Base-by-base conservation (phyloP, 495 filamentous ascomycete genomes). In the Chaetomidium leptoderma region DNA sequence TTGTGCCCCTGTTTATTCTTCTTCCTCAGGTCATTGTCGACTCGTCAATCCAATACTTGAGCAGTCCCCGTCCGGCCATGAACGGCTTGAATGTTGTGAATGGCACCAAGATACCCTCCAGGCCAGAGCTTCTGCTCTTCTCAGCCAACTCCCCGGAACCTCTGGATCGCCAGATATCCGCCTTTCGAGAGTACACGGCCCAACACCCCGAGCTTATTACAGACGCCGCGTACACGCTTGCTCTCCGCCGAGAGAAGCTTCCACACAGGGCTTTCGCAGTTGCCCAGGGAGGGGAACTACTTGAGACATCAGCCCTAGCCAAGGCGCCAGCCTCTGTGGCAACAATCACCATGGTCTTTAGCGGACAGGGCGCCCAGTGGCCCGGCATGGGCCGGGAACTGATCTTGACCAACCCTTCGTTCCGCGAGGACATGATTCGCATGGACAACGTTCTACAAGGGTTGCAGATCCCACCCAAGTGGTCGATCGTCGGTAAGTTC, bases 221-320 rank as follows among this genome's bases (percentile, higher is more conserved):
- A 6, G 42, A 63, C 0, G 53, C 62, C 1, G 59, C 63, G 2
- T 53, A 72, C 24, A 42, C 78, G n/a, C 57, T 60, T 69, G 16
- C 74, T 65, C 1, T 66, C 64, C 23, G 66, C 76, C 17, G 52
- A 68, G 19, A 55, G 5, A 68, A 69, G 23, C 66, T 37, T 71
- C 33, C 56, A 62, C 11, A 53, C 62, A n/a, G 46, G n/a, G 32
- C 44, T 4, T 42, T 51, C 14, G 44, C 37, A 4, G 13, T 81
- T 76, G 44, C 79, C 74, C 30, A 51, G 6, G 48, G 27, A 6
- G 48, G 48, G 1, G 13, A 24, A 77, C 66, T 16, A 16, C 54
- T 64, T 19, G 64, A 63, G 19, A 17, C 21, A 7, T 17, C 49
- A 66, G n/a, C 32, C 27, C 5, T 42, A 23, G 13, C 43, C 32